A percentile compares a stretch with the other conserved stretches of the same genome.
Evolutionary conservation across 345 rosid genomes (phyloP).

Genomic region (Populus nigra): DNA sequence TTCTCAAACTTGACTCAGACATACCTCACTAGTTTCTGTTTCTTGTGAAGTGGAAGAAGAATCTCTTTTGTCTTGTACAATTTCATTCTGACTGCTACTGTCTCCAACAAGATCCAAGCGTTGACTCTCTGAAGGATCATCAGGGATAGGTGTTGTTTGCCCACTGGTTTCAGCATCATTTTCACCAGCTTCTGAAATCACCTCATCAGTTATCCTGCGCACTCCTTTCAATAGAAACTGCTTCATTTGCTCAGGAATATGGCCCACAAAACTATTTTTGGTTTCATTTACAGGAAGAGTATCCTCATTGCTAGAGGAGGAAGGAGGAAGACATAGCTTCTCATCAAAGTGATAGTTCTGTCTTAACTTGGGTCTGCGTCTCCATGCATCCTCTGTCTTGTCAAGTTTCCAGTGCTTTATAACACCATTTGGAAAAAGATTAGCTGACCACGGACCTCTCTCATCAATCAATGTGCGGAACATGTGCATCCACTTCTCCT

Average conservation of each 20-base stretch:
- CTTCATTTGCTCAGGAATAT: constrained; percentile 98
- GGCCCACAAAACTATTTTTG: constrained; percentile 67
- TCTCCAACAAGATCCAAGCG: constrained; percentile 46
- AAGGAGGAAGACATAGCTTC: constrained; percentile 67
- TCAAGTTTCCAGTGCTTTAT: constrained; percentile 87
- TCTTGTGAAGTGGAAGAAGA: constrained; percentile 57
- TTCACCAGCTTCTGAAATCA: constrained; percentile 61
- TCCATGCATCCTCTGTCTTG: constrained; percentile 95
- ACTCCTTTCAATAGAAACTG: constrained; percentile 79
- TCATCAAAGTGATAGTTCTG: constrained; percentile 90
- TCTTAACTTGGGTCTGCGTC: constrained; percentile 89
- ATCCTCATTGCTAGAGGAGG: constrained; percentile 46
- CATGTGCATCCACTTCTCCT: constrained; percentile 96
- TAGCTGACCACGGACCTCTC: constrained; percentile 98
- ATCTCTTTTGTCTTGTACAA: constrained; percentile 53
- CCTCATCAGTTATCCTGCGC: constrained; percentile 78
- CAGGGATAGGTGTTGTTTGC: constrained; percentile 40
- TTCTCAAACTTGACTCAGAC: constrained; percentile 14
- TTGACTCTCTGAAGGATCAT: constrained; percentile 47
- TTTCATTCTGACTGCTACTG: constrained; percentile 58
- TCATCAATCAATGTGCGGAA: constrained; percentile 91
- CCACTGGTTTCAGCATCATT: constrained; percentile 49
- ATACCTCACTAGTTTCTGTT: constrained; percentile 72
- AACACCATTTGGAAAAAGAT: constrained; percentile 78
- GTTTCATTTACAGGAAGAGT: constrained; percentile 42